Percentiles rank a stretch among this genome's conserved stretches.
These are phyloP conservation scores for Trametes maxima DNA, from an alignment of 768 basidiomycete species.

Conservation along the genomic window DNA sequence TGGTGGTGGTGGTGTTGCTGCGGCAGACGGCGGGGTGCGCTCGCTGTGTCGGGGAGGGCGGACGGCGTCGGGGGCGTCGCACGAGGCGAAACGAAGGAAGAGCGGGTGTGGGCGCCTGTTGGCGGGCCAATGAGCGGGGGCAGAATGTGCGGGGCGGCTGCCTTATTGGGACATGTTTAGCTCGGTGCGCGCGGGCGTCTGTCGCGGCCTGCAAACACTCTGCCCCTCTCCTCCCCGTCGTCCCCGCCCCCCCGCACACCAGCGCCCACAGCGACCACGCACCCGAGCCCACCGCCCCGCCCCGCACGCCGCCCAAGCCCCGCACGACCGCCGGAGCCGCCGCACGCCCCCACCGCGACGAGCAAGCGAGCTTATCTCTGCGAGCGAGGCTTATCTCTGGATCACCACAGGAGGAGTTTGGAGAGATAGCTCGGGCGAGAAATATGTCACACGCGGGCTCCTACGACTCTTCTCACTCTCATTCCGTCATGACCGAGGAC, in stretches of 20 bases:
- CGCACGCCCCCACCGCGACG: no score
- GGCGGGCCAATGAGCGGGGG: conserved; percentile 12
- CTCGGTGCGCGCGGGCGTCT: conserved; percentile 15
- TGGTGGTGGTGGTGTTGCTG: neutral
- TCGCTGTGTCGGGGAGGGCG: neutral
- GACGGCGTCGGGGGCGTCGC: neutral
- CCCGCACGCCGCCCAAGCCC: neutral
- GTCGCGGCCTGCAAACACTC: conserved; percentile 3
- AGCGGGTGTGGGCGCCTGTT: neutral
- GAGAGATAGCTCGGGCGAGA: conserved; percentile 6
- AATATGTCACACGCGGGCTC: conserved; percentile 38
- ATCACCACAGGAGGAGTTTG: conserved; percentile 10
- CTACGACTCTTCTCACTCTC: conserved; percentile 64
- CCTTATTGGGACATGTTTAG: conserved; percentile 19
- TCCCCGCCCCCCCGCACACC: neutral
- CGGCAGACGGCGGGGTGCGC: neutral
- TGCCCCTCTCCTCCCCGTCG: neutral
- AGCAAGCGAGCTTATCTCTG: conserved; percentile 20
- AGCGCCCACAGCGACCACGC: conserved; percentile 1
- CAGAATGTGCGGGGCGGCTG: conserved; percentile 4
- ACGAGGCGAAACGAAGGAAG: neutral
- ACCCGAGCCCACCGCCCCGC: neutral
- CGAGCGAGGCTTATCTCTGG: conserved; percentile 15
- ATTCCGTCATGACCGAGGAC: conserved; percentile 85
- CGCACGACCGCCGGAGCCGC: neutral